Evolutionary conservation across 306 rosid genomes (phyloP), one percentile per base, ranked within the genome.

Genomic region (Senna siamea): DNA sequence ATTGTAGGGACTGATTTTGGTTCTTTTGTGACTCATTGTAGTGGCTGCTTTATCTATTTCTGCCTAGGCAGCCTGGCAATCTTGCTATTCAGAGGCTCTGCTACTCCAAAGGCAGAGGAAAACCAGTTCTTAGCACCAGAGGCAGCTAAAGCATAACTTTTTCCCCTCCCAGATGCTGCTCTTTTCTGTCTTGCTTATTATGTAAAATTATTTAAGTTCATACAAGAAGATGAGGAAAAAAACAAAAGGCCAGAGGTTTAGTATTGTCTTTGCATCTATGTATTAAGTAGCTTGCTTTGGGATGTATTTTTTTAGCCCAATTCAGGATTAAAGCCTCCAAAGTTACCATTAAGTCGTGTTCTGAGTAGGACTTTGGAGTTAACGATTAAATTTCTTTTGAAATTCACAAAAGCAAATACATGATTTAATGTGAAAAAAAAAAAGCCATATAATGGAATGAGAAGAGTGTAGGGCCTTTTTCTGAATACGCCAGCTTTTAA

Each of bases 1-100:
- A 87, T 90, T 23, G 97, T 89, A 26, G 98, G 98, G 40, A 90
- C 90, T 30, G 93, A 93, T 85, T 93, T 93, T 78, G 93, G 97
- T 61, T 93, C 98, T 1, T 93, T 89, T 85, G 96, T 93, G 80
- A 93, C 97, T 0, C 97, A 90, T 63, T 91, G 88, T 13, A 82
- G 78, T 47, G 96, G 97, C 12, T 86, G 92, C 68, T 93, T 93
- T 75, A 93, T 89, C 61, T 83, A 93, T 80, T 90, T 90, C 75
- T 80, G 87, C 67, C 58, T 90, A 18, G 96, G 96, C 12, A 93
- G 85, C 56, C 85, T 93, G 63, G 86, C 96, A 37, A 70, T 93
- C 71, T 87, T 93, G 82, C 96, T 90, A 35, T 93, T 93, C 78
- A 86, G 77, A 73, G 96, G 97, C 30, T 79, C 97, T 13, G 81